Percentiles rank a stretch among this genome's conserved stretches.
Conservation (phyloP, 1,139 yeast species). For the Hemisphaericaspora subhashii region DNA sequence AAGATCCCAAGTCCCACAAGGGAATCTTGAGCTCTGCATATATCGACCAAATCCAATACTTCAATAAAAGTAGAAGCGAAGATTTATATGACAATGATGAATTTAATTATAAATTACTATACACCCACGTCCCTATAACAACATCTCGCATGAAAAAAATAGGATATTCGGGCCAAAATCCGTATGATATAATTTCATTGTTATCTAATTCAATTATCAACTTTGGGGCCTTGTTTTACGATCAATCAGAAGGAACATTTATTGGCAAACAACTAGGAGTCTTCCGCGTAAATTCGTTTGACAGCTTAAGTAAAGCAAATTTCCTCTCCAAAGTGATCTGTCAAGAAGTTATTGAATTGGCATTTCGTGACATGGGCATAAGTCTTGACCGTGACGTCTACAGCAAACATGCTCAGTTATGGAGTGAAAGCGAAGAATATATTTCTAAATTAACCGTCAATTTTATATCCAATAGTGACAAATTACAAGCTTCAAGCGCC, state of each 20-base stretch:
- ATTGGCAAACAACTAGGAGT: slow-evolving; percentile 71
- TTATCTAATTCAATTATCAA: slow-evolving; percentile 52
- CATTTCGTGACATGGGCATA: slow-evolving; percentile 53
- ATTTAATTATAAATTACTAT: slow-evolving; percentile 21
- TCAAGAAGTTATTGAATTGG: slow-evolving; percentile 60
- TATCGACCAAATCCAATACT: slow-evolving; percentile 31
- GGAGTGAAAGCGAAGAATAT: slow-evolving; percentile 60
- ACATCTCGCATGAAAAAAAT: slow-evolving; percentile 34
- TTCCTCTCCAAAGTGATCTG: slow-evolving; percentile 57
- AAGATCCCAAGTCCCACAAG: slow-evolving; percentile 38
- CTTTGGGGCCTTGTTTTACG: slow-evolving; percentile 67
- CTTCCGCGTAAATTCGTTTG: slow-evolving; percentile 63
- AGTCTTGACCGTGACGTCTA: slow-evolving; percentile 41
- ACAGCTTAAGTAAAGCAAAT: slow-evolving; percentile 64
- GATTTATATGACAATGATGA: slow-evolving; percentile 9
- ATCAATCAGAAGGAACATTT: slow-evolving; percentile 44
- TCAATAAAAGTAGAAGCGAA: slow-evolving; percentile 18
- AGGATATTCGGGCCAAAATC: slow-evolving; percentile 40
- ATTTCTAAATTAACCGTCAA: slow-evolving; percentile 45
- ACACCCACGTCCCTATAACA: slow-evolving; percentile 35
- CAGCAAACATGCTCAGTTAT: slow-evolving; percentile 53
- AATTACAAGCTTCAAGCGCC: slow-evolving; percentile 33
- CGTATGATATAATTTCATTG: slow-evolving; percentile 35
- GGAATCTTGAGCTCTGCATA: slow-evolving; percentile 32
- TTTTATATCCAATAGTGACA: slow-evolving; percentile 34